These are phyloP conservation scores for Neonectria hederae DNA, from an alignment of 2,329 filamentous ascomycete genomes.

Conservation along the genomic window DNA sequence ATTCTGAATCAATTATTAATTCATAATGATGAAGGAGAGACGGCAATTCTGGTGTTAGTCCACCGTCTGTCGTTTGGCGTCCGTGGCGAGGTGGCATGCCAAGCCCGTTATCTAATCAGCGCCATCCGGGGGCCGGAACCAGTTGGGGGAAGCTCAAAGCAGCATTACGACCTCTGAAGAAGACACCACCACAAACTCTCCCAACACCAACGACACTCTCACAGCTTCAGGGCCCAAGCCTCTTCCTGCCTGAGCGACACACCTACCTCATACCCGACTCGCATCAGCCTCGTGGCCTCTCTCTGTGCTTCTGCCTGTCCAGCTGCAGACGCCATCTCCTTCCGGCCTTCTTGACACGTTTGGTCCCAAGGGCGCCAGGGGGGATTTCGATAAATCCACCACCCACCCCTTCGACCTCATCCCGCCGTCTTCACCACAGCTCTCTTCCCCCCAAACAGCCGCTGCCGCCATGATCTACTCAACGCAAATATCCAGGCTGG, in stretches of 20 bases:
- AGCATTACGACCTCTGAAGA: neutral
- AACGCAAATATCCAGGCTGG: constrained; percentile 92
- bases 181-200: constrained; percentile 12
- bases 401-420: constrained; percentile 21
- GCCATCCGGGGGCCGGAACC: constrained; percentile 17
- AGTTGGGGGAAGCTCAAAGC: constrained; percentile 26
- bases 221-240: neutral
- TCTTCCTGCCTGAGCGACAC: neutral
- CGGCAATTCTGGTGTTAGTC: too few relatives aligned
- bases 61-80: too few relatives aligned
- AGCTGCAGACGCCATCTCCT: constrained; percentile 29
- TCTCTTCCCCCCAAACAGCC: constrained; percentile 10
- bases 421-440: neutral
- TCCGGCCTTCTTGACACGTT: constrained; percentile 42
- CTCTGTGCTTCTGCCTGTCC: constrained; percentile 9
- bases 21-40: too few relatives aligned
- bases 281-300: neutral
- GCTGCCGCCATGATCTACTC: constrained; percentile 78
- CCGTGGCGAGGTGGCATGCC: neutral
- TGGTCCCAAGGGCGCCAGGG: constrained; percentile 23
- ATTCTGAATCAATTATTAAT: too few relatives aligned
- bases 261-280: neutral
- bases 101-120: constrained; percentile 42
- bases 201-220: constrained; percentile 2
- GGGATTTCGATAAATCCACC: constrained; percentile 5